Base-by-base conservation (phyloP, 805 yeast genomes). In the Tetrapisispora namnaoensis region DNA sequence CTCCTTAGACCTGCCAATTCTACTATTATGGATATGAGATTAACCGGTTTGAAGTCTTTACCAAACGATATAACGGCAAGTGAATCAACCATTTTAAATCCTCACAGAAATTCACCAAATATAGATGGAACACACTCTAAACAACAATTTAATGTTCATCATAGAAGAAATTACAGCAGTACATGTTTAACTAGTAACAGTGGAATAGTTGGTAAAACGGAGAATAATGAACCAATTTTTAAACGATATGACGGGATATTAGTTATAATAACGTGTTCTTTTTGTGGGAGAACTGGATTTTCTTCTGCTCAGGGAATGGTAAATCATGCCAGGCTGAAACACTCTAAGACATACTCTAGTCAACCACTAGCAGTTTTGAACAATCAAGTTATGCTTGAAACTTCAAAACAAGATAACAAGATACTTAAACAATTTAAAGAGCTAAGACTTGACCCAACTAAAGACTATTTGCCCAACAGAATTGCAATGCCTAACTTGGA, bases 241-340 rank as follows among this genome's bases (percentile, higher is more conserved):
- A 70, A 80, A 52, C 63, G 88, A 51, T 77, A 82, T 5, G 93
- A 86, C 61, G 90, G 90, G 2, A 71, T 82, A 1, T 66, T 83
- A 20, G 88, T 86, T 2, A 72, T 80, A 44, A 70, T 86, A 36
- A 79, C 79, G 9, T 86, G 95, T 61, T 77, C 80, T 1, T 76
- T 73, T 45, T 86, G 95, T 64, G 74, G 71, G 11, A 64, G 90
- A 46, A 73, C 79, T 39, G 85, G 83, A 52, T 86, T 86, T 59
- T 80, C 86, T 9, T 78, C 85, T 14, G 86, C 89, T 0, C 93
- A 86, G 60, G 93, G 93, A 16, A 83, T 86, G 55, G 72, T 84
- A 36, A 86, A 84, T 61, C 95, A 86, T 62, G 77, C 83, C 47
- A 71, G 93, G 50, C 74, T 83, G 24, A 84, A 89, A 9, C 95